Evolutionary conservation across 2,329 filamentous ascomycete genomes (phyloP), one percentile per base, ranked within the genome.

Genomic region (Parasarocladium wereldwijsianum): DNA sequence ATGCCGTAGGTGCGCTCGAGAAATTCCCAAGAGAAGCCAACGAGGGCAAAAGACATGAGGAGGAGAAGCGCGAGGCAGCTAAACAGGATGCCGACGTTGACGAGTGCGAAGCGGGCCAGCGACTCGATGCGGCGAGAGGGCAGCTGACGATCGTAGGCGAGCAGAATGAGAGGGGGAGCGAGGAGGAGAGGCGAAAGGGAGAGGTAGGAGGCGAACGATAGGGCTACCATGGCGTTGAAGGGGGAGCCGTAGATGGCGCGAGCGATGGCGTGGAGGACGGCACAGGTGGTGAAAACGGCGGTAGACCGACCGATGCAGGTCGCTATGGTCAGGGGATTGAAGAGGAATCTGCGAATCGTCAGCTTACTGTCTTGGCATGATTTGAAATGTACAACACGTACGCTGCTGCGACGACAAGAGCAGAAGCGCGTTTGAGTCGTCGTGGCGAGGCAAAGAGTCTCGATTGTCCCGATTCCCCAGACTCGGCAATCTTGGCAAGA

Each of bases 271-370:
- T 82, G 73, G 17, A 96, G 70, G 41, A 93, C 81, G 42, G 85
- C 85, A 47, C 81, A 80, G 33, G 82, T 90, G 1, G 85, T 86
- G 49, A 98, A 87, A 34, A 87, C 75, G 37, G 74, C 82, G 0
- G 87, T 94, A 1, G 90, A 82, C 23, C 87, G 79, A 16, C 81
- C 87, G 35, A 98, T 67, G 50, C 87, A 96, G 12, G 85, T 86
- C 25, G 85, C 74, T 36, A 98, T 72, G 2, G 86, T 93, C 49
- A 93, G 93, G 0, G 90, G 90, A 50, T 92, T 96, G 58, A 96
- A 87, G 3, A 98, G 69, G 49, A 83, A 96, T 40, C 83, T 90
- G 32, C 17, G 8, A 18, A 8, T 8, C 25, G 11, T 34, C 18
- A 31, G 32, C 25, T 11, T 13, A 12, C 12, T 5, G 14, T 6